A percentile compares a stretch with the other conserved stretches of the same genome.
Conservation (phyloP, 805 yeast genomes). For the Monosporozyma servazzii region DNA sequence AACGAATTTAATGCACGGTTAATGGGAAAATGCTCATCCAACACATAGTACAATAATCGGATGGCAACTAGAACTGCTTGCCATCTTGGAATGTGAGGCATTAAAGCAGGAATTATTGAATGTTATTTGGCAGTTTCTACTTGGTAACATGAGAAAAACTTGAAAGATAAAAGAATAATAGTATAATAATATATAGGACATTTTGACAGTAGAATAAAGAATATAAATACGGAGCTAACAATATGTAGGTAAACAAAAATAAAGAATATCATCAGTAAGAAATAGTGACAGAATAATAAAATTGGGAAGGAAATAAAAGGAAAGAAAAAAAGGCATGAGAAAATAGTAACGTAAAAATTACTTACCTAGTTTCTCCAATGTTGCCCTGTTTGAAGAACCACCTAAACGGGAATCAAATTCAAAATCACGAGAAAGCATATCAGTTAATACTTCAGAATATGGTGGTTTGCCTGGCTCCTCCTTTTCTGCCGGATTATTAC, state of each 20-base stretch:
- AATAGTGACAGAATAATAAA: not conserved
- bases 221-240: not conserved
- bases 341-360: constrained; percentile 2
- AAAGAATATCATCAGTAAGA: not conserved
- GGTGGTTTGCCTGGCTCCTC: constrained; percentile 45
- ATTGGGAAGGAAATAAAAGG: not conserved
- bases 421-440: constrained; percentile 33
- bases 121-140: too few species aligned
- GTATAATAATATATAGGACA: not conserved
- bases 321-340: not conserved
- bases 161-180: not conserved
- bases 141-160: too few species aligned
- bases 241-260: not conserved
- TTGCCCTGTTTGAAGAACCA: constrained; percentile 24
- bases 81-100: too few species aligned
- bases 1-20: not conserved
- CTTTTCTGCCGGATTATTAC: constrained; percentile 43
- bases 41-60: not conserved
- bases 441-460: constrained; percentile 29
- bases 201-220: not conserved
- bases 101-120: not conserved
- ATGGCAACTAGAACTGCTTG: too few species aligned
- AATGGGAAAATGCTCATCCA: not conserved
- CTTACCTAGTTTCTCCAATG: constrained; percentile 26
- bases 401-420: constrained; percentile 32